Conservation (phyloP, 345 rosid species). For the Populus deltoides region DNA sequence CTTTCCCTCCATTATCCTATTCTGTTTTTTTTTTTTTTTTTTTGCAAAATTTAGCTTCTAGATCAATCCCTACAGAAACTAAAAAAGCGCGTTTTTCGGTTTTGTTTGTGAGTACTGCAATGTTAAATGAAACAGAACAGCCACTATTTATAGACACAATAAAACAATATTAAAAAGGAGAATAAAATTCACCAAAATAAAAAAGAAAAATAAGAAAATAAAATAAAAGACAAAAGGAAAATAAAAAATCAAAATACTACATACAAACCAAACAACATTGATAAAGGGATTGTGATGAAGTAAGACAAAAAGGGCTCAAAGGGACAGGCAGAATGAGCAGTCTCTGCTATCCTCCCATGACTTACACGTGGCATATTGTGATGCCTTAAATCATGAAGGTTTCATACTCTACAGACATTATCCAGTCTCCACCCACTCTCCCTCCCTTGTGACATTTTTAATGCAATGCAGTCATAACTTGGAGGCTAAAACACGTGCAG, state of each 20-base stretch:
- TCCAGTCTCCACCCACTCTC: background rate
- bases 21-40: too few relatives aligned
- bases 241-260: background rate
- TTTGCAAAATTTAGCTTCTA: background rate
- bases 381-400: background rate
- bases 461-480: slow-evolving; percentile 16
- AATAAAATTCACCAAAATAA: background rate
- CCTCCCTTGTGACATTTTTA: background rate
- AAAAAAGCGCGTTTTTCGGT: background rate
- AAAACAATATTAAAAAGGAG: background rate
- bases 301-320: background rate
- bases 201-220: too few relatives aligned
- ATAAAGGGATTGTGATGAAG: background rate
- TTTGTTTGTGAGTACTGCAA: background rate
- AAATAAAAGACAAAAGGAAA: background rate
- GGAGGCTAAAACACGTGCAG: slow-evolving; percentile 14
- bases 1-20: slow-evolving; percentile 9
- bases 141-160: background rate
- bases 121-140: background rate
- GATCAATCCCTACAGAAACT: background rate
- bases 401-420: background rate
- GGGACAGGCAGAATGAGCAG: background rate
- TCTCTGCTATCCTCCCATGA: background rate
- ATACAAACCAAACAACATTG: background rate
- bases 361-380: slow-evolving; percentile 12